Evolutionary conservation across 768 basidiomycete genomes (phyloP).

Genomic region (Trichaptum fuscoviolaceum): DNA sequence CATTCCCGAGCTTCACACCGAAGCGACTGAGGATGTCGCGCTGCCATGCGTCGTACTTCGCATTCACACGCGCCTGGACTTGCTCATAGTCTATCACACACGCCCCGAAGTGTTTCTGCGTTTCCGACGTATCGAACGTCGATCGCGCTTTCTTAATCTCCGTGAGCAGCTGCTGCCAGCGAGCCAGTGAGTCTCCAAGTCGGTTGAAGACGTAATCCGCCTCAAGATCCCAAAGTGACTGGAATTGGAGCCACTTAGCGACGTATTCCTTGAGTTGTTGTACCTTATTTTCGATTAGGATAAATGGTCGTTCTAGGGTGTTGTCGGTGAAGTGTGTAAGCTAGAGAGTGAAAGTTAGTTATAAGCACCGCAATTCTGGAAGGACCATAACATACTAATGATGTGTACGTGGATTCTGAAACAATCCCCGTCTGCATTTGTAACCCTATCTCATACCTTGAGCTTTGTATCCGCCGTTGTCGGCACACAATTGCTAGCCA

Average conservation of each 20-base stretch:
- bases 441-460: constrained; percentile 93
- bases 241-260: constrained; percentile 97
- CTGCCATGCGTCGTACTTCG: constrained; percentile 99
- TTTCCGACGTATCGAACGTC: constrained; percentile 96
- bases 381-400: constrained; percentile 51
- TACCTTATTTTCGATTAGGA: constrained; percentile 82
- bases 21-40: constrained; percentile 89
- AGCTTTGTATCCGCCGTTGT: constrained; percentile 84
- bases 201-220: constrained; percentile 94
- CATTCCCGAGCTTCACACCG: constrained; percentile 86
- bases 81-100: constrained; percentile 97
- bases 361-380: background rate
- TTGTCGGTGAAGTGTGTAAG: constrained; percentile 69
- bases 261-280: constrained; percentile 88
- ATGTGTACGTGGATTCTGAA: constrained; percentile 76
- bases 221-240: constrained; percentile 97
- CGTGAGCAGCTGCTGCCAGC: constrained; percentile 93
- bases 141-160: constrained; percentile 96
- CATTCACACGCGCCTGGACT: constrained; percentile 94
- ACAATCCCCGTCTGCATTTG: constrained; percentile 71
- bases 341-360: constrained; percentile 33
- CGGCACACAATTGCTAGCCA: constrained; percentile 93
- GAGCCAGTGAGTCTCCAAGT: constrained; percentile 86
- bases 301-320: constrained; percentile 76
- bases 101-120: constrained; percentile 85